phyloP scores from a whole-genome alignment of 75 land plant species.

The Gnetum montanum region DNA sequence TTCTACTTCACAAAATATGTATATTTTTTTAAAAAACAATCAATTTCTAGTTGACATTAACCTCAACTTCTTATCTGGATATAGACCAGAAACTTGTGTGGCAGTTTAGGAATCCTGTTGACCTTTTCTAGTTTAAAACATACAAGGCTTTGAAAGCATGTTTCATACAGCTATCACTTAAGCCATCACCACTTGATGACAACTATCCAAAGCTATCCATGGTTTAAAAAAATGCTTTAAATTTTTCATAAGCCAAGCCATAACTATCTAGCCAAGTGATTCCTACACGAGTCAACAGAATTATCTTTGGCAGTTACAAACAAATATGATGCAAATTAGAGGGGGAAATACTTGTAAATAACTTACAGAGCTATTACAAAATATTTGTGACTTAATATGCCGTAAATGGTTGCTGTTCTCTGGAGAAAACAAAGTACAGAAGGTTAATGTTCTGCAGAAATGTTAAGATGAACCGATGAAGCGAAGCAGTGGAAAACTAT shows the following conservation, averaged over 20 bases:
- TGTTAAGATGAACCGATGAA: slow-evolving; percentile 3
- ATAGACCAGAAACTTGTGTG: too few relatives aligned
- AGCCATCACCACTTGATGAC: background rate
- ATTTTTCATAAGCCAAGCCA: background rate
- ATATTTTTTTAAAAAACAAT: too few relatives aligned
- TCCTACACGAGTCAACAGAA: background rate
- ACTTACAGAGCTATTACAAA: slow-evolving; percentile 44
- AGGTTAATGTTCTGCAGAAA: too few relatives aligned
- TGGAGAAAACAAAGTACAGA: too few relatives aligned
- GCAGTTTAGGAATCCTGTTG: too few relatives aligned
- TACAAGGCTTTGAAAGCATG: too few relatives aligned
- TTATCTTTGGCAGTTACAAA: background rate
- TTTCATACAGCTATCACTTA: too few relatives aligned
- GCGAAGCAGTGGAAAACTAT: background rate
- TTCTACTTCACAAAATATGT: background rate
- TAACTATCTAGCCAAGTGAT: background rate
- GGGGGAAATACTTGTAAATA: too few relatives aligned
- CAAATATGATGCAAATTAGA: too few relatives aligned
- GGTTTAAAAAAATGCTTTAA: background rate
- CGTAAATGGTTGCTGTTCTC: slow-evolving; percentile 23
- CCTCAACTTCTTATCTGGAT: too few relatives aligned
- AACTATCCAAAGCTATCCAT: background rate
- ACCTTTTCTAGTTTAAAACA: too few relatives aligned
- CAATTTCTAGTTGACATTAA: too few relatives aligned
- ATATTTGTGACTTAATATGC: slow-evolving; percentile 31